Percentiles rank a stretch among this genome's conserved stretches.
Conservation (phyloP, 208 protist species). For the Trypanosoma conorhini region DNA sequence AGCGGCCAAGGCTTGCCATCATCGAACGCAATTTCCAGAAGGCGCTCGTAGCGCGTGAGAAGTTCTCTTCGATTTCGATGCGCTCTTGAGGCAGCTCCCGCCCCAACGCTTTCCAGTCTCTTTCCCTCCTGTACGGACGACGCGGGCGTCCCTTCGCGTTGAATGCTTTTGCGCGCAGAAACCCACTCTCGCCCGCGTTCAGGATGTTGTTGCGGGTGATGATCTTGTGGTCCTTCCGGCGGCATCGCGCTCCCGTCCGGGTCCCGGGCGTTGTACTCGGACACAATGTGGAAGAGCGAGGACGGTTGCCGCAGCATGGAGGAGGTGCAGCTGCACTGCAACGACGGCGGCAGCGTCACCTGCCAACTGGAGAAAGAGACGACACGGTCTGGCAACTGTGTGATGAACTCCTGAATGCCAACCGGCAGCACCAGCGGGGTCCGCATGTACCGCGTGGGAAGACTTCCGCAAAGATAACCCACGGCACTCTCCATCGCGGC, state of each 20-base stretch:
- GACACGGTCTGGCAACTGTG: slow-evolving; percentile 61
- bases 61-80: slow-evolving; percentile 7
- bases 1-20: slow-evolving; percentile 43
- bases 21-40: slow-evolving; percentile 66
- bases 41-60: slow-evolving; percentile 31
- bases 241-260: not conserved
- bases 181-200: not conserved
- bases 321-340: slow-evolving; percentile 20
- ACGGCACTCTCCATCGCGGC: slow-evolving; percentile 67
- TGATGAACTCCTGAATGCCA: slow-evolving; percentile 58
- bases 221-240: not conserved
- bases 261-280: slow-evolving; percentile 13
- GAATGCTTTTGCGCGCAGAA: not conserved
- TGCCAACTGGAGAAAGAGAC: slow-evolving; percentile 31
- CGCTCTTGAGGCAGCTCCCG: not conserved
- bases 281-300: slow-evolving; percentile 29
- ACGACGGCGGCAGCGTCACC: slow-evolving; percentile 28
- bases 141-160: not conserved
- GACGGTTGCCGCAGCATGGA: slow-evolving; percentile 17
- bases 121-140: not conserved
- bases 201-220: not conserved
- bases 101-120: not conserved
- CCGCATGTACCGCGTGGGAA: slow-evolving; percentile 61
- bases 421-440: slow-evolving; percentile 73
- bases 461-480: slow-evolving; percentile 52